phyloP scores from a whole-genome alignment of 805 yeast genomes.

The Saccharomyces jurei region DNA sequence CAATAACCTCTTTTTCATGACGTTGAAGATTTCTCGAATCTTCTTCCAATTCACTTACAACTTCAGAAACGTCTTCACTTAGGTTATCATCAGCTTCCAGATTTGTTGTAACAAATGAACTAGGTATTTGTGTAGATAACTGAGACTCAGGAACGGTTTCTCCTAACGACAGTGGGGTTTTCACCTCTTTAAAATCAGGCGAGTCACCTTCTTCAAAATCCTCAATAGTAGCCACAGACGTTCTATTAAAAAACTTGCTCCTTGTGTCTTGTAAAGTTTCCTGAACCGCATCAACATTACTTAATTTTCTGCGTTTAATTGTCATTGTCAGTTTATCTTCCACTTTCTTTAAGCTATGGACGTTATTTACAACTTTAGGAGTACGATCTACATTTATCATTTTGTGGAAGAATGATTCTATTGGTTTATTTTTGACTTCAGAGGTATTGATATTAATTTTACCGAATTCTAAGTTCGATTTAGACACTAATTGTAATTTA shows the following conservation, averaged over 20 bases:
- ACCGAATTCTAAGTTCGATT: slow-evolving; percentile 9
- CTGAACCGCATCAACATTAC: not conserved
- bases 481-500: slow-evolving; percentile 21
- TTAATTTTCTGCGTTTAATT: slow-evolving; percentile 20
- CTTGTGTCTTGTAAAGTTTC: not conserved
- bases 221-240: not conserved
- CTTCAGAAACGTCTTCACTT: slow-evolving; percentile 13
- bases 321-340: slow-evolving; percentile 16
- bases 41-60: slow-evolving; percentile 14
- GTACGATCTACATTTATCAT: not conserved
- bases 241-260: slow-evolving; percentile 12
- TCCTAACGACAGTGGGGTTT: not conserved
- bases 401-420: slow-evolving; percentile 20
- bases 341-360: not conserved
- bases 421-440: slow-evolving; percentile 3
- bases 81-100: not conserved
- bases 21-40: not conserved
- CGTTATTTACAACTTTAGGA: not conserved
- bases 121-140: slow-evolving; percentile 21
- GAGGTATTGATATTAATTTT: not conserved
- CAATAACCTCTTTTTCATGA: not conserved
- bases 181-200: not conserved
- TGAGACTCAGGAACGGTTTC: slow-evolving; percentile 20
- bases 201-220: not conserved
- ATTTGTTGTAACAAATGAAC: slow-evolving; percentile 6